These are phyloP conservation scores for Wickerhamomyces mucosus DNA, from an alignment of 805 yeast genomes.

Conservation along the genomic window DNA sequence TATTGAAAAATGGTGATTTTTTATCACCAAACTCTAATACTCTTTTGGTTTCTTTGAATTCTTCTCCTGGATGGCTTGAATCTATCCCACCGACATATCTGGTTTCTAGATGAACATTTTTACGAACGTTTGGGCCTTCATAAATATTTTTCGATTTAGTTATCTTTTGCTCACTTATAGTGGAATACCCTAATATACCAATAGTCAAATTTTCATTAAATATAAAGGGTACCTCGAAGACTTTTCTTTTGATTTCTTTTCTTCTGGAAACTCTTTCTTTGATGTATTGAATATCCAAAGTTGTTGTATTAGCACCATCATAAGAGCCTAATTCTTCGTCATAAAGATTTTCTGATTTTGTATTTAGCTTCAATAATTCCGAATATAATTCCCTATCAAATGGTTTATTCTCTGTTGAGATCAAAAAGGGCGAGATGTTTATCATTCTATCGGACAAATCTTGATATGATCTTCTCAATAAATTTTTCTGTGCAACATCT, in stretches of 20 bases:
- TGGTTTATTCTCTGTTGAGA: conserved; percentile 25
- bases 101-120: conserved; percentile 41
- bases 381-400: conserved; percentile 44
- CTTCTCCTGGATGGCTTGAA: conserved; percentile 28
- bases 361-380: conserved; percentile 37
- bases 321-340: conserved; percentile 15
- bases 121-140: conserved; percentile 40
- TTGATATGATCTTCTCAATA: conserved; percentile 45
- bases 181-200: conserved; percentile 62
- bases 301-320: conserved; percentile 32
- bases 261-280: conserved; percentile 40
- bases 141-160: conserved; percentile 43
- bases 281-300: conserved; percentile 34
- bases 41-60: conserved; percentile 25
- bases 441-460: conserved; percentile 51
- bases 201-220: conserved; percentile 47
- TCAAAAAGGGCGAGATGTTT: conserved; percentile 52
- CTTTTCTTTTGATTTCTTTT: conserved; percentile 54
- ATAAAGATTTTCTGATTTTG: conserved; percentile 6
- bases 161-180: conserved; percentile 46
- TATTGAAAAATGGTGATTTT: background rate
- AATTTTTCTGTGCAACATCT: conserved; percentile 28
- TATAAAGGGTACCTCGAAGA: conserved; percentile 51
- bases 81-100: conserved; percentile 26
- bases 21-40: conserved; percentile 34